These are phyloP conservation scores for Bocquillonia castaneifolia DNA, from an alignment of 441 rosid genomes.

Conservation along the genomic window DNA sequence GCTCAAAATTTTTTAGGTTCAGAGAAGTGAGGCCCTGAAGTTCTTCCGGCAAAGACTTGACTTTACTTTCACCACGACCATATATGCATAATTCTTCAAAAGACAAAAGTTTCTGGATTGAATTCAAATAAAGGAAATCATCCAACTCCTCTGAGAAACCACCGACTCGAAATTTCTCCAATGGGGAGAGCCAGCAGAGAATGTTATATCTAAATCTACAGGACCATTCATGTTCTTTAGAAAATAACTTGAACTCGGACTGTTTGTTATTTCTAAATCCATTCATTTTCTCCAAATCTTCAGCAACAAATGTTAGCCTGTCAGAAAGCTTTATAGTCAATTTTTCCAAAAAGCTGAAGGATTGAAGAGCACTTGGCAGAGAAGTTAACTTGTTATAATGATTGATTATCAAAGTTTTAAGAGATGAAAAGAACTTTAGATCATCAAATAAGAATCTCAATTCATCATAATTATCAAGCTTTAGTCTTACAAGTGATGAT, in stretches of 20 bases:
- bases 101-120: slow-evolving; percentile 16
- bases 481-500: no score
- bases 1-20: slow-evolving; percentile 8
- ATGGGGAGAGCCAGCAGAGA: slow-evolving; percentile 4
- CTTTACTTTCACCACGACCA: slow-evolving; percentile 28
- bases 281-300: slow-evolving; percentile 9
- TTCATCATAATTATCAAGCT: no score
- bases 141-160: slow-evolving; percentile 20
- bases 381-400: neutral
- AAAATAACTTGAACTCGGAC: no score
- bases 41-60: slow-evolving; percentile 23
- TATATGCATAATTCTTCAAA: slow-evolving; percentile 11
- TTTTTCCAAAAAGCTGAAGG: slow-evolving; percentile 16
- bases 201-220: neutral
- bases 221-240: no score
- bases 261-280: no score
- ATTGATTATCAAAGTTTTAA: neutral
- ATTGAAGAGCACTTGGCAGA: slow-evolving; percentile 6
- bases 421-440: no score
- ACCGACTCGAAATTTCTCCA: slow-evolving; percentile 22
- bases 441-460: no score
- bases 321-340: neutral
- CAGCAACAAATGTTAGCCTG: slow-evolving; percentile 8
- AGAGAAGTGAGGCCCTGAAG: slow-evolving; percentile 24
- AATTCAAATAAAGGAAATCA: slow-evolving; percentile 21